A percentile compares a stretch with the other conserved stretches of the same genome.
phyloP scores from a whole-genome alignment of 768 basidiomycete species.

The Tylopilus felleus region DNA sequence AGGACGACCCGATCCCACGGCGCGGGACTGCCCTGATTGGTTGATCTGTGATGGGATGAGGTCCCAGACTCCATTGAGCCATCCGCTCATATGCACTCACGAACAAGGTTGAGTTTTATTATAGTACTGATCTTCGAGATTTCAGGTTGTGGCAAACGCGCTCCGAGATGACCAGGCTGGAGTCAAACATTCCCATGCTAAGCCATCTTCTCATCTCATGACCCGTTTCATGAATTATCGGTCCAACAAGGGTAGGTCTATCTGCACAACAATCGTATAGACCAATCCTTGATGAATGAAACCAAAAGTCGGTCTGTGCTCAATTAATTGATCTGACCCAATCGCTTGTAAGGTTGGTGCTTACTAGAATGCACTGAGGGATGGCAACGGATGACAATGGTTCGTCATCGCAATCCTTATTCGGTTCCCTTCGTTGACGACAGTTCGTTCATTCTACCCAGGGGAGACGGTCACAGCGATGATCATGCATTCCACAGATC shows the following conservation, averaged over 20 bases:
- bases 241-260: neutral
- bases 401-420: neutral
- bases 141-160: neutral
- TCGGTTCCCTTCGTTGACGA: neutral
- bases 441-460: conserved; percentile 1
- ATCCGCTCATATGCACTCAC: neutral
- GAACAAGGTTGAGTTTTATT: conserved; percentile 3
- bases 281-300: neutral
- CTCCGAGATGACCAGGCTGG: neutral
- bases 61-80: neutral
- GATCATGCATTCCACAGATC: conserved; percentile 14
- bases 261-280: neutral
- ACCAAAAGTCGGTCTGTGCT: neutral
- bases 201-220: neutral
- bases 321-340: neutral
- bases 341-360: neutral
- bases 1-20: conserved; percentile 14
- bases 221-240: neutral
- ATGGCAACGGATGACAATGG: neutral
- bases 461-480: conserved; percentile 3
- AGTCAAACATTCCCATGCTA: neutral
- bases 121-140: neutral
- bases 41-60: neutral
- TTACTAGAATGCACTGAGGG: neutral
- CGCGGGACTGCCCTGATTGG: conserved; percentile 7